Conservation (phyloP, 75 land plant genomes). For the Sequoiadendron giganteum region DNA sequence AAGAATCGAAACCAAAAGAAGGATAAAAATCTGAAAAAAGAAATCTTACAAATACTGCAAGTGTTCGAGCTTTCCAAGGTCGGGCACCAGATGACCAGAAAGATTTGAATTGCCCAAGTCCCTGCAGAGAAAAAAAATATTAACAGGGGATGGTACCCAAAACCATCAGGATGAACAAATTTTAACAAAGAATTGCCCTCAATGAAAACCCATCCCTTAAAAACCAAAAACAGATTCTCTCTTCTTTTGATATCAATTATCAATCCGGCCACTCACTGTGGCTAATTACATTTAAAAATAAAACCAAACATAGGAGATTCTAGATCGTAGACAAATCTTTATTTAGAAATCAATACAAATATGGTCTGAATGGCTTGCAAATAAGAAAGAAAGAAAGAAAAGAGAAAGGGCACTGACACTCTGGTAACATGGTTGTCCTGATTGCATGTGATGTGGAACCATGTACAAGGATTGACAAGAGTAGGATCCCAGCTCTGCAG, state of each 20-base stretch:
- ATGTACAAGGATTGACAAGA: constrained; percentile 92
- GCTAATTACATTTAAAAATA: background rate
- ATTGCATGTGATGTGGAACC: constrained; percentile 97
- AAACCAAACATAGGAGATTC: background rate
- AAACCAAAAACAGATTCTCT: background rate
- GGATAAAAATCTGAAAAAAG: background rate
- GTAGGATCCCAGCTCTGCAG: constrained; percentile 98
- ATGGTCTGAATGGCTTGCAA: background rate
- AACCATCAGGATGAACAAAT: background rate
- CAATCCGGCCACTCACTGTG: background rate
- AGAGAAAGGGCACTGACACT: constrained; percentile 44
- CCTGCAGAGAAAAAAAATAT: constrained; percentile 36
- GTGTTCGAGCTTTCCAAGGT: constrained; percentile 86
- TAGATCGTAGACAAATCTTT: background rate
- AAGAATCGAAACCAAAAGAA: background rate
- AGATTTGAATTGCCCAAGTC: constrained; percentile 92
- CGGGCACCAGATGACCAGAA: constrained; percentile 86
- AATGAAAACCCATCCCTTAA: background rate
- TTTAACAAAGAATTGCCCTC: background rate
- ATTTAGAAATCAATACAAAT: background rate
- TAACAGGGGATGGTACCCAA: background rate
- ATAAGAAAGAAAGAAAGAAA: background rate
- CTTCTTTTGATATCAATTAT: background rate
- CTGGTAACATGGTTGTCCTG: constrained; percentile 79
- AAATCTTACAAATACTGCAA: constrained; percentile 84